Base-by-base conservation (phyloP, 441 rosid species). In the Corymbia calophylla region DNA sequence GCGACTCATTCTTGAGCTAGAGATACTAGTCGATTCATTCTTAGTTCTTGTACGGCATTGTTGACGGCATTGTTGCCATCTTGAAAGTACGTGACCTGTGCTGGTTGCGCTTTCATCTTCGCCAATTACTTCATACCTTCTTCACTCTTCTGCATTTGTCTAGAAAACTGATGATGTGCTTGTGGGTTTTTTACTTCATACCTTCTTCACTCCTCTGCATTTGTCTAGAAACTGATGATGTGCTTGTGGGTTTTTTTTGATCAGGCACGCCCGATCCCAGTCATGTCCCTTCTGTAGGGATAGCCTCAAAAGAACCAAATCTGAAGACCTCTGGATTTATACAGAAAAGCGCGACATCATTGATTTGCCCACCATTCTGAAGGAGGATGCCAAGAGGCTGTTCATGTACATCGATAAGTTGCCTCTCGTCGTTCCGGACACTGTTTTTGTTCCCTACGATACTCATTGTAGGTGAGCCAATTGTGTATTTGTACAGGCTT, bases 211-310 rank as follows among this genome's bases (percentile, higher is more conserved):
- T 56, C 9, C 44, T 39, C 51, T 3, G 84, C 51, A 77, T 77
- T 77, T 77, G 88, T 10, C 44, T 25, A 13, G 68, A 55, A 39
- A 53, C 29, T 86, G 29, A 53, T 35, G 48, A 32, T 55, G 64
- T 53, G 29, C 48, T 35, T 55, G 27, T 86, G 64, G 49, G 68
- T 66, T 39, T 32, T 32, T 25, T 68, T 48, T 53, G 7, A 31
- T 64, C 90, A 89, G 90, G 90, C 11, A 15, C 4, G 8, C 21
- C 0, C 84, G 88, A 31, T 89, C 88, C 27, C 90, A 53, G 90
- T 89, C 90, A 13, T 89, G 90, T 53, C 90, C 90, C 8, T 89
- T 89, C 88, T 89, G 90, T n/a, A 73, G 90, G 86, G 90, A 89
- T 47, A 86, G 48, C 31, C 90, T 89, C 86, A 89, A 44, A 73